Evolutionary conservation across 2,329 filamentous ascomycete genomes (phyloP), one percentile per base, ranked within the genome.

Genomic region (Zalaria sp.): DNA sequence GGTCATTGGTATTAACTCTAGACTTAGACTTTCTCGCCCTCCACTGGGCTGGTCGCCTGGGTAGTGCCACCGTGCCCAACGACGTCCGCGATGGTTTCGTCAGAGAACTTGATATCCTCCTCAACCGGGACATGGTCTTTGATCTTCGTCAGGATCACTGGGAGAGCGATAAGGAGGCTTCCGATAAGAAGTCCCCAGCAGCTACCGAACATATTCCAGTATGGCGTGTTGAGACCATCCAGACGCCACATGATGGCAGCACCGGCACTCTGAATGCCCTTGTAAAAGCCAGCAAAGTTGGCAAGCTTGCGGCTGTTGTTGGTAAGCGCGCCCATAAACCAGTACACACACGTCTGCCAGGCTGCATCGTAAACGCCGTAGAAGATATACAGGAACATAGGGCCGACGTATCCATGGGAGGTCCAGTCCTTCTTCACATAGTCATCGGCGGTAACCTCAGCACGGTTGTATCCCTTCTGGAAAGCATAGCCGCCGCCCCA

Each of bases 261-360:
- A 52, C 85, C 86, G 11, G 83, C 84, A n/a, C 83, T 89, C 61
- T 93, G 86, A 49, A 93, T 83, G 39, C 81, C 81, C 67, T 91
- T 91, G 73, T 91, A 91, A 68, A 83, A 88, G 47, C 84, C 88
- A 35, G 86, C 83, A 55, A 89, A 82, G 68, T 95, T 94, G 65
- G 89, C 88, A 27, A 89, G 75, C 61, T 87, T 89, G 60, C 88
- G 85, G 46, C 83, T 78, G 48, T 89, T 93, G 74, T 96, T 96
- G 57, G 84, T 88, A 35, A 95, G 71, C 5, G 88, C 77, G 39
- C 89, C 89, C 82, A 96, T 94, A 67, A 82, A 88, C 88, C 88
- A 95, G 70, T 96, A 95, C 39, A 88, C 79, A 54, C 71, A 79
- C 0, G 86, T 89, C 67, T 96, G 89, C 81, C 86, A 95, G 42